Conservation (phyloP, 106 monocot genomes). For the Ottelia alismoides region DNA sequence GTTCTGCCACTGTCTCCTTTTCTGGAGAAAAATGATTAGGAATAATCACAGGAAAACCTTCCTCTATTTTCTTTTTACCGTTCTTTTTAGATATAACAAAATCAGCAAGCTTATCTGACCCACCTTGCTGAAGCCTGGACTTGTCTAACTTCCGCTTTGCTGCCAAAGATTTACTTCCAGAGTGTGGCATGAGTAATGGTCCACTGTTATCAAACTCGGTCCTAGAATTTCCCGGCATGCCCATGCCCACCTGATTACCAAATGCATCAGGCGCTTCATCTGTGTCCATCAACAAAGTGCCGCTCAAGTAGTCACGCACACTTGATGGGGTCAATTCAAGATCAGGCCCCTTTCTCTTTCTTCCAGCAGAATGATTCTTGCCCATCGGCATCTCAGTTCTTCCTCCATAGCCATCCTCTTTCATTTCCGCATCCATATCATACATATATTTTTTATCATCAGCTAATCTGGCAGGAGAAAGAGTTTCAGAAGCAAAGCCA, state of each 20-base stretch:
- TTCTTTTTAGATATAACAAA: slow-evolving; percentile 34
- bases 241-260: too few species aligned
- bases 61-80: slow-evolving; percentile 36
- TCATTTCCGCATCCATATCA: slow-evolving; percentile 21
- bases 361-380: slow-evolving; percentile 21
- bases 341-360: slow-evolving; percentile 20
- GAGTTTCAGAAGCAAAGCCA: too few species aligned
- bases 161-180: slow-evolving; percentile 21
- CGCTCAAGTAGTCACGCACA: slow-evolving; percentile 19
- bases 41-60: slow-evolving; percentile 9
- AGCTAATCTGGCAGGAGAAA: neutral
- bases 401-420: slow-evolving; percentile 11
- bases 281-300: slow-evolving; percentile 17
- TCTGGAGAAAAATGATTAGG: slow-evolving; percentile 20
- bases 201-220: slow-evolving; percentile 19
- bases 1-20: slow-evolving; percentile 25
- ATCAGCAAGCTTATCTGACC: slow-evolving; percentile 26
- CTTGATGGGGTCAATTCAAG: slow-evolving; percentile 9
- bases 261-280: slow-evolving; percentile 13
- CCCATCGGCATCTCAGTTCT: slow-evolving; percentile 15
- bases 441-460: neutral
- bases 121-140: slow-evolving; percentile 11
- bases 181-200: slow-evolving; percentile 17
- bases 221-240: slow-evolving; percentile 2
- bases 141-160: slow-evolving; percentile 52